These are phyloP conservation scores for Coniella vitis DNA, from an alignment of 2,329 filamentous ascomycete species.

Conservation along the genomic window DNA sequence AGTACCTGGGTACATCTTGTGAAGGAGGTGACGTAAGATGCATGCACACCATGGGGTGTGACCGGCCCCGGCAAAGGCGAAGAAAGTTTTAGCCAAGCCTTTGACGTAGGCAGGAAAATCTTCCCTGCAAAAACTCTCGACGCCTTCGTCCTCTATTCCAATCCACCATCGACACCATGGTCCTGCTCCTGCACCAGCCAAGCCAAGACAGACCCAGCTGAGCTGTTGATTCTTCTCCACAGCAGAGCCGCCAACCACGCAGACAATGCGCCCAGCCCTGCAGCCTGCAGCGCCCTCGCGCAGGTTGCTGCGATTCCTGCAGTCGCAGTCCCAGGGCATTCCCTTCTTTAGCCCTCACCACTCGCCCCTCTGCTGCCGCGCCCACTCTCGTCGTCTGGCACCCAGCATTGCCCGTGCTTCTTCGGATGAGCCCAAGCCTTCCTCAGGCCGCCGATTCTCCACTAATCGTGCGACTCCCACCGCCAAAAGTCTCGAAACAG, in stretches of 20 bases:
- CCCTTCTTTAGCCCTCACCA: slow-evolving; percentile 42
- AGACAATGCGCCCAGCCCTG: slow-evolving; percentile 38
- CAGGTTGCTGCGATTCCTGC: slow-evolving; percentile 64
- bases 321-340: slow-evolving; percentile 58
- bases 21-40: no score
- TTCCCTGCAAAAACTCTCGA: not conserved
- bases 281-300: slow-evolving; percentile 43
- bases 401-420: not conserved
- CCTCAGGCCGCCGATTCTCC: slow-evolving; percentile 2
- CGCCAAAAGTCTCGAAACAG: no score
- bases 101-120: slow-evolving; percentile 6
- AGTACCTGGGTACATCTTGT: not conserved
- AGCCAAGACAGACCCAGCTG: not conserved
- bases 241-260: not conserved
- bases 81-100: not conserved
- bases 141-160: not conserved
- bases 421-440: not conserved
- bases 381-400: not conserved
- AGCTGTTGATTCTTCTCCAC: slow-evolving; percentile 1
- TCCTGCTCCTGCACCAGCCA: not conserved
- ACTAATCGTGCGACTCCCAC: not conserved
- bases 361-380: not conserved
- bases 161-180: not conserved
- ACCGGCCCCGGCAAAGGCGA: not conserved
- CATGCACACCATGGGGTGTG: not conserved